phyloP scores from a whole-genome alignment of 75 land plant species.

The Adiantum capillusveneris region DNA sequence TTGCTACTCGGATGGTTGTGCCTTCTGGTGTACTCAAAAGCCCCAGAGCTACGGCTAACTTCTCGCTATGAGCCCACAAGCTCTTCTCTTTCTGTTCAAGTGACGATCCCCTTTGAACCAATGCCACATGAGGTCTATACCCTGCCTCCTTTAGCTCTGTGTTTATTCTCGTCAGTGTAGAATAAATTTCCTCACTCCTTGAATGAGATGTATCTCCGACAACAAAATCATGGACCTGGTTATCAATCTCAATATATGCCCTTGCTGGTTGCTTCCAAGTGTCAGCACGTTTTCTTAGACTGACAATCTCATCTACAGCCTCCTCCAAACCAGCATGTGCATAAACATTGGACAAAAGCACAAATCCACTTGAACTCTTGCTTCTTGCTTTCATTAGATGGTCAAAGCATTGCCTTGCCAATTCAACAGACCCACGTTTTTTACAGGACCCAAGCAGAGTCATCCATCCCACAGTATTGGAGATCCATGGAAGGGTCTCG shows the following conservation, averaged over 20 bases:
- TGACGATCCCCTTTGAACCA: background rate
- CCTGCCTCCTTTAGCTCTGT: too few relatives aligned
- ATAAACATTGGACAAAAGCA: constrained; percentile 1
- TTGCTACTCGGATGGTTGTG: constrained; percentile 6
- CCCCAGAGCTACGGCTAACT: constrained; percentile 22
- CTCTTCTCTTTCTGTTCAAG: constrained; percentile 8
- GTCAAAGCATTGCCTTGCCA: constrained; percentile 2
- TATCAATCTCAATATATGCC: constrained; percentile 41
- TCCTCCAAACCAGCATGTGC: background rate
- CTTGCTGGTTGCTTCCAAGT: constrained; percentile 40
- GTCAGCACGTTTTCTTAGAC: background rate
- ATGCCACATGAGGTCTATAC: too few relatives aligned
- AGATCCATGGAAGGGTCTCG: constrained; percentile 9
- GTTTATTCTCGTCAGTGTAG: constrained; percentile 14
- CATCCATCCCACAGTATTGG: constrained; percentile 10
- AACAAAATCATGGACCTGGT: constrained; percentile 40
- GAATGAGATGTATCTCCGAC: constrained; percentile 35
- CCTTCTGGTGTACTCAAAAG: constrained; percentile 13
- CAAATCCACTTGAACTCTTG: background rate
- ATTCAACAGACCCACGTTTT: constrained; percentile 7
- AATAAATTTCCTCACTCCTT: constrained; percentile 18
- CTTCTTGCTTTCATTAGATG: background rate
- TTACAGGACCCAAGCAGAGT: constrained; percentile 15
- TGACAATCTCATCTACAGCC: background rate
- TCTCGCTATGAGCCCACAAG: constrained; percentile 19